Percentiles rank a stretch among this genome's conserved stretches.
These are phyloP conservation scores for Elymus sibiricus DNA, from an alignment of 176 grass and related monocot genomes.

Conservation along the genomic window DNA sequence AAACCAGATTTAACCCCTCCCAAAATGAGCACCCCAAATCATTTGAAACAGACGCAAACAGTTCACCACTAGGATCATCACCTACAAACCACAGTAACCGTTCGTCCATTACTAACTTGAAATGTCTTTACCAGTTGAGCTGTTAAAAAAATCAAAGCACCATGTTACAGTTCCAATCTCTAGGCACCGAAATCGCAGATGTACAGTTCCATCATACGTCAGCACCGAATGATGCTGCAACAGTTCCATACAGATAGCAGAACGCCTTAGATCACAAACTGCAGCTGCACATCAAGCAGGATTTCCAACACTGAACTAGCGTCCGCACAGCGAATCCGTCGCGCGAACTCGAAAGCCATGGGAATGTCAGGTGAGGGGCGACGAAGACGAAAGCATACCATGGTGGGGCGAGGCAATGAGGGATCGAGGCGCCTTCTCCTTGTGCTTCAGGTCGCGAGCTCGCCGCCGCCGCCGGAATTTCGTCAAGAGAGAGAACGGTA, in stretches of 20 bases:
- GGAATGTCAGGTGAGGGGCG: not conserved
- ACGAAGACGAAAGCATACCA: not conserved
- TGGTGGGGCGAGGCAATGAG: not conserved
- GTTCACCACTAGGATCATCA: not conserved
- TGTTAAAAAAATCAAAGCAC: too few relatives aligned
- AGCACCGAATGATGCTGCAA: not conserved
- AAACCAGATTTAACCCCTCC: not conserved
- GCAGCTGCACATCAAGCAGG: not conserved
- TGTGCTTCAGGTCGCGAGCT: not conserved
- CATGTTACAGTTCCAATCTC: too few relatives aligned
- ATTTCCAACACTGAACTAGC: not conserved
- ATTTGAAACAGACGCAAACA: not conserved
- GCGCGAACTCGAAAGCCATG: not conserved
- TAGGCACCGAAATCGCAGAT: too few relatives aligned
- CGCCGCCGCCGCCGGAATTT: not conserved
- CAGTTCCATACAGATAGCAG: not conserved
- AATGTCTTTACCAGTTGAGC: too few relatives aligned
- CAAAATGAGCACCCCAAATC: not conserved
- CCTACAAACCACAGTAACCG: not conserved
- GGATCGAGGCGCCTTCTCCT: not conserved
- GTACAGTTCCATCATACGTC: not conserved
- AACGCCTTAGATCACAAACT: too few relatives aligned
- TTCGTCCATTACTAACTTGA: too few relatives aligned
- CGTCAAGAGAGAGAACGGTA: not conserved
- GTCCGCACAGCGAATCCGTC: not conserved